Evolutionary conservation across 306 rosid genomes (phyloP).

Genomic region (Acacia confusa): DNA sequence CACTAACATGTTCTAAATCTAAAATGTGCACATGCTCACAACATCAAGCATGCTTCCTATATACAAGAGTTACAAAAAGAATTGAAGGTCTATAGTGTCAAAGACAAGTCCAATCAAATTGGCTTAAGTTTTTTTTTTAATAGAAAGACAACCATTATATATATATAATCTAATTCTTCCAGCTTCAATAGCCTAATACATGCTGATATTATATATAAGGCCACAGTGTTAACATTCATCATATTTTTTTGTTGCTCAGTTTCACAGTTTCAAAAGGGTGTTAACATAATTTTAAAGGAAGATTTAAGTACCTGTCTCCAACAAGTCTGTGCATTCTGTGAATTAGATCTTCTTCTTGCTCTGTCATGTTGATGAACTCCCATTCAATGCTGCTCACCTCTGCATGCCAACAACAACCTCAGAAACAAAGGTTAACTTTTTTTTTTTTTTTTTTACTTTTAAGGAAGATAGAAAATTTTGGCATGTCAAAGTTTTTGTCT

Average conservation of each 20-base stretch:
- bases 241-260: not conserved
- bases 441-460: not conserved
- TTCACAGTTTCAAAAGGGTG: not conserved
- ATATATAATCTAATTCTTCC: no score
- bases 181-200: not conserved
- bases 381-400: slow-evolving; percentile 65
- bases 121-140: no score
- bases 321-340: slow-evolving; percentile 57
- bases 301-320: slow-evolving; percentile 48
- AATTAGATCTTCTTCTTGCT: slow-evolving; percentile 61
- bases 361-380: slow-evolving; percentile 58
- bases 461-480: not conserved
- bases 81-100: no score
- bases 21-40: not conserved
- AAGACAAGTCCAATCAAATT: no score
- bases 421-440: not conserved
- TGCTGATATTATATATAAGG: not conserved
- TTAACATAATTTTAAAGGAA: not conserved
- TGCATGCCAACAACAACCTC: slow-evolving; percentile 19
- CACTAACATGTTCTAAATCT: not conserved
- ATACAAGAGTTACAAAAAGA: no score
- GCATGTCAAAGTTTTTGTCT: not conserved
- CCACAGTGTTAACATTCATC: not conserved
- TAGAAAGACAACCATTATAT: no score
- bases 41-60: not conserved